Evolutionary conservation across 768 basidiomycete species (phyloP), one percentile per base, ranked within the genome.

Genomic region (Paxillus involutus): DNA sequence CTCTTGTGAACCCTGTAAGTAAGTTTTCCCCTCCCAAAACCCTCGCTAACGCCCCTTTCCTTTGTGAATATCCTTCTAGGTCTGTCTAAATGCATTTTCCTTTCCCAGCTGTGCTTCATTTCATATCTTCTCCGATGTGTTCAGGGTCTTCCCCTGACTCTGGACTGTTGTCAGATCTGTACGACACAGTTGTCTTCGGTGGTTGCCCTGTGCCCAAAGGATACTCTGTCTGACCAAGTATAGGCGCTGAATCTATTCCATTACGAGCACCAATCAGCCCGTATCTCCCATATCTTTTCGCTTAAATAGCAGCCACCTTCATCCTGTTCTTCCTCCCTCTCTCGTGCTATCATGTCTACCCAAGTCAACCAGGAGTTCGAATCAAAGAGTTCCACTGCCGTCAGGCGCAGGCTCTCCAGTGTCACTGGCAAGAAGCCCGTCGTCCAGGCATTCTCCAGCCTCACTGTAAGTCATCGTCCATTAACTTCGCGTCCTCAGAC

Each of bases 351-450:
- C 73, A 86, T 85, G 84, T 75, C 85, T 44, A 75, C 77, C 62
- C 63, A 59, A 16, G 42, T 71, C 59, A 56, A 72, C 66, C 71
- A 78, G 39, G 64, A 74, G 35, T 91, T 91, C 64, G 66, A 80
- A 63, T 89, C 87, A 42, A 78, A 84, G 52, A 63, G 82, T n/a
- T 86, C 88, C 42, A 75, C 75, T 45, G 82, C 80, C 48, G 76
- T 82, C 50, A 77, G 84, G 55, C 81, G 86, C 65, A 83, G 89
- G 72, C 82, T 91, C 47, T 88, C 87, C 40, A 85, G 77, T 53
- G 71, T 78, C 52, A 63, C 74, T 44, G 68, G 71, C 6, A 74
- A 67, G 44, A 80, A 74, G 67, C 88, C 88, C 48, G 76, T 80
- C 73, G 73, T 83, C 54, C 63, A 78, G 17, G 75, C 78, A 21